Base-by-base conservation (phyloP, 2,329 filamentous ascomycete species). In the Trichoderma endophyticum region DNA sequence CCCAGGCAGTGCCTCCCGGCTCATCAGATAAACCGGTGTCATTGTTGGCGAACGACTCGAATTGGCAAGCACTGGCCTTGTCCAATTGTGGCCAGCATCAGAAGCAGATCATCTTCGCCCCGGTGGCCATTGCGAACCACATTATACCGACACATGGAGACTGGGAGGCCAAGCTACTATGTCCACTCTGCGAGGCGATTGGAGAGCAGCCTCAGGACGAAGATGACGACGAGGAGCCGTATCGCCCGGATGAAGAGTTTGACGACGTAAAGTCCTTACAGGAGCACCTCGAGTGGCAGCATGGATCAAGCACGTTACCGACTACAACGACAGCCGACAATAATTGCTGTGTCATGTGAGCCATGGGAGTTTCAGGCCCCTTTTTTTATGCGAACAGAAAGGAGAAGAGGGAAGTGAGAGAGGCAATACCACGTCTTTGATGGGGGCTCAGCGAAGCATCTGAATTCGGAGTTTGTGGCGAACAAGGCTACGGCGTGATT, bases 111-210 rank as follows among this genome's bases (percentile, higher is more conserved):
- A 82, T 90, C 0, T 89, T 88, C 75, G 85, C 87, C 56, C 87
- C 88, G 2, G 79, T 89, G 28, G 87, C 86, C 39, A 85, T 90
- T 59, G 87, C 87, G 36, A 90, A 88, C 78, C 88, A 90, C 77
- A 79, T 86, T 32, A 81, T 85, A 36, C 87, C 87, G 3, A 78
- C 80, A 21, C 78, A 80, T 9, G 84, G 86, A 59, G 86, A 86
- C 74, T 90, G 86, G 85, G 82, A 84, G 72, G 84, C 87, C 3
- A 80, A 83, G 18, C 77, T 89, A 15, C 76, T 87, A 36, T 90
- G 88, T 72, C 86, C 87, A 2, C 87, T 85, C 73, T 90, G 88
- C 78, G 88, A 90, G 74, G 84, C 86, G 61, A 86, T 85, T 70
- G 83, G 84, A 32, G 82, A 83, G 43, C 77, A 78, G 59, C 81